Conservation (phyloP, 2,329 filamentous ascomycete species). For the Atkinsonella texensis region DNA sequence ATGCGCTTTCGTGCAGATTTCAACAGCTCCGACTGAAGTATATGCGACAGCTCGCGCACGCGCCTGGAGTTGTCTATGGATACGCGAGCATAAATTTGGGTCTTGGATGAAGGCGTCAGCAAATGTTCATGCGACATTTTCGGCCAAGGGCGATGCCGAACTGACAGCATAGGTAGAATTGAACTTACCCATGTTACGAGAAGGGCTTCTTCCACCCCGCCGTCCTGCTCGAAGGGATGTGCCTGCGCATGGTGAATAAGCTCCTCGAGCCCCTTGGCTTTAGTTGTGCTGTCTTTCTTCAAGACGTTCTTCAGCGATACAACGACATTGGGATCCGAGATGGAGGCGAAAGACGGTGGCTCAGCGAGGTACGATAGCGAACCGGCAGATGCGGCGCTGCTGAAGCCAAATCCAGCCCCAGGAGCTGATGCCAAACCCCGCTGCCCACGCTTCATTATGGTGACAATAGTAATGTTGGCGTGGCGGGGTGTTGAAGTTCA, state of each 20-base stretch:
- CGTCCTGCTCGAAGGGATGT: slow-evolving; percentile 39
- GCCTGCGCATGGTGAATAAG: slow-evolving; percentile 52
- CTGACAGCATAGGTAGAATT: neutral
- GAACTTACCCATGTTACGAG: slow-evolving; percentile 69
- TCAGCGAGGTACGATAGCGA: slow-evolving; percentile 78
- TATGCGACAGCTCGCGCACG: slow-evolving; percentile 78
- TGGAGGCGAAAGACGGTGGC: slow-evolving; percentile 63
- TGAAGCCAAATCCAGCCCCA: slow-evolving; percentile 18
- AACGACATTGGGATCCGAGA: slow-evolving; percentile 70
- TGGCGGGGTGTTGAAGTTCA: neutral
- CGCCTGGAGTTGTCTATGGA: slow-evolving; percentile 83
- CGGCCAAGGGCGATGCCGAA: neutral
- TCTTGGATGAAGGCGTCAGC: slow-evolving; percentile 33
- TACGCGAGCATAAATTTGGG: slow-evolving; percentile 73
- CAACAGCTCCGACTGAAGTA: slow-evolving; percentile 52
- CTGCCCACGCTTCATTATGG: slow-evolving; percentile 7
- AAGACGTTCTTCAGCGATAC: slow-evolving; percentile 87
- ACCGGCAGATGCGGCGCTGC: slow-evolving; percentile 27
- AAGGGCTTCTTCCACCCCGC: slow-evolving; percentile 66
- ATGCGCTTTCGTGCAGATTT: slow-evolving; percentile 66
- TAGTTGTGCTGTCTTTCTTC: slow-evolving; percentile 90
- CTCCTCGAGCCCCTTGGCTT: slow-evolving; percentile 82
- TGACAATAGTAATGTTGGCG: neutral
- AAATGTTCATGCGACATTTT: neutral
- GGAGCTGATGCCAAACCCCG: slow-evolving; percentile 4